Percentiles rank a stretch among this genome's conserved stretches.
Conservation (phyloP, 202 grass and related monocot species). For the Digitaria exilis region DNA sequence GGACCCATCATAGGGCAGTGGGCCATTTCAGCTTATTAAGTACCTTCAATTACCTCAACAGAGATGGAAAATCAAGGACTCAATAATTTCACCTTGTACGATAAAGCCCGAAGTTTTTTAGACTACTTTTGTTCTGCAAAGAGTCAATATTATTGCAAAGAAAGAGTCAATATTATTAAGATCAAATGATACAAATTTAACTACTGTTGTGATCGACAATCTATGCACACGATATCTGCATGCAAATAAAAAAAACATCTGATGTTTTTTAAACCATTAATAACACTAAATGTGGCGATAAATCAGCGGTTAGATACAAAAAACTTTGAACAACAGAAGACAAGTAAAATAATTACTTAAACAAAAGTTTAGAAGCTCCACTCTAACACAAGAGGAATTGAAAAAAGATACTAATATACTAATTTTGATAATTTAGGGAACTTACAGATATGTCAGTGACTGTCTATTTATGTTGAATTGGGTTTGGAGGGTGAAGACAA, state of each 20-base stretch:
- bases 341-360: not conserved
- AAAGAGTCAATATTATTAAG: not conserved
- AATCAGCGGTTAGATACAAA: not conserved
- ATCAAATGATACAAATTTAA: not conserved
- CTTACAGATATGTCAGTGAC: conserved; percentile 17
- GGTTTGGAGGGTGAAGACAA: not conserved
- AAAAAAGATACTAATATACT: not conserved
- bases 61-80: not conserved
- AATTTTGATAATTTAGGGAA: conserved; percentile 12
- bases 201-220: not conserved
- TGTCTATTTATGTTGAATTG: not conserved
- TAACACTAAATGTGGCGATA: not conserved
- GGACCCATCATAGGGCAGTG: not conserved
- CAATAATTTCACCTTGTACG: not conserved
- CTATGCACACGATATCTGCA: not conserved
- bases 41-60: not conserved
- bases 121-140: not conserved
- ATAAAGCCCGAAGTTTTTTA: not conserved
- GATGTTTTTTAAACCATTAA: not conserved
- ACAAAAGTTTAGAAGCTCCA: not conserved
- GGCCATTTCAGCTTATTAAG: not conserved
- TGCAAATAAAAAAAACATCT: not conserved
- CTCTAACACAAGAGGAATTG: not conserved
- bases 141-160: not conserved
- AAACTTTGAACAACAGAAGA: not conserved